phyloP scores from a whole-genome alignment of 2,329 filamentous ascomycete genomes.

The Monosporascus sp. region DNA sequence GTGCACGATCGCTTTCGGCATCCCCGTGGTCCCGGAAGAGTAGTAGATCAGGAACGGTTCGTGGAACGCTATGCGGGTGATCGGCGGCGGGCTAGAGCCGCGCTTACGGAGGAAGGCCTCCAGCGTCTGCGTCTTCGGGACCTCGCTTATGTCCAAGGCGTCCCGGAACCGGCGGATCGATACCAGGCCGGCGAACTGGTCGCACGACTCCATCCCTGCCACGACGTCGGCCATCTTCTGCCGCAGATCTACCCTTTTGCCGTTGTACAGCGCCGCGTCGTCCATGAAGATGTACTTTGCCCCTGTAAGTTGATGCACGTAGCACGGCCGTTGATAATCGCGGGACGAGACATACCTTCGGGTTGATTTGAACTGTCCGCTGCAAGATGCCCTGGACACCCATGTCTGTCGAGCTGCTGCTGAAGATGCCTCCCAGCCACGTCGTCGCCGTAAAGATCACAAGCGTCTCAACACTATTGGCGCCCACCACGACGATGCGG shows the following conservation, averaged over 20 bases:
- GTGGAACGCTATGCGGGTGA: conserved; percentile 60
- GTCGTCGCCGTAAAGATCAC: conserved; percentile 64
- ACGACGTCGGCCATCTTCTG: conserved; percentile 66
- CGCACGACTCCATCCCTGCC: conserved; percentile 53
- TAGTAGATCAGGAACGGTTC: conserved; percentile 77
- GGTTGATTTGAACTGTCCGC: conserved; percentile 67
- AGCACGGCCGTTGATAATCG: not conserved
- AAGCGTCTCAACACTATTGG: conserved; percentile 70
- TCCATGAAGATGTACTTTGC: conserved; percentile 72
- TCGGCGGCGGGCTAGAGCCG: conserved; percentile 35
- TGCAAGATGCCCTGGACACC: conserved; percentile 73
- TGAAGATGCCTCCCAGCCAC: conserved; percentile 71
- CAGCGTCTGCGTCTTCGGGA: conserved; percentile 44
- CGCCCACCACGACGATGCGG: conserved; percentile 68
- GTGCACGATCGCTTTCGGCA: conserved; percentile 83
- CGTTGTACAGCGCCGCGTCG: conserved; percentile 74
- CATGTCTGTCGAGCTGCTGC: conserved; percentile 76
- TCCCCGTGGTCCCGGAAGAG: conserved; percentile 75
- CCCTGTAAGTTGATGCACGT: not conserved
- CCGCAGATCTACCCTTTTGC: conserved; percentile 66
- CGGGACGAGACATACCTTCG: conserved; percentile 42
- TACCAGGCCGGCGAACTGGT: conserved; percentile 59
- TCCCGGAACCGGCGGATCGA: conserved; percentile 60
- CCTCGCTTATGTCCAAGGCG: conserved; percentile 51
- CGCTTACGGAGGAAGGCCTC: conserved; percentile 37